Evolutionary conservation across 257 asterid genomes (phyloP), one percentile per base, ranked within the genome.

Genomic region (Primulina tabacum): DNA sequence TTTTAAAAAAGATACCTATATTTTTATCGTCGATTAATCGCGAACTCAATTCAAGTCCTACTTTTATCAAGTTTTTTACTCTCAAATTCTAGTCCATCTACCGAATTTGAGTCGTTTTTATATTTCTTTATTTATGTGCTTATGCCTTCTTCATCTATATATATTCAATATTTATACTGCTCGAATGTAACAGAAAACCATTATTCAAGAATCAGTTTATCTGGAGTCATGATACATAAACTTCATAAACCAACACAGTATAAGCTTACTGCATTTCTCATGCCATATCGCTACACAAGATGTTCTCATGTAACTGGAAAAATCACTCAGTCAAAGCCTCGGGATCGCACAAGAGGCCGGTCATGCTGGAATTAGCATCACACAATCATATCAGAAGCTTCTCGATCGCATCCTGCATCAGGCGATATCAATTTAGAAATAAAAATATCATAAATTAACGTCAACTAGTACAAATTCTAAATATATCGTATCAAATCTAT

Each of bases 311-410:
- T 47, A 50, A 52, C 77, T 0, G 21, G 68, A 69, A 71, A 71
- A 52, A 78, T 64, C 60, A 71, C 64, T 64, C 80, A 81, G 85
- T 81, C 85, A 71, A 81, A 77, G 82, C 85, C 82, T 75, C 81
- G 55, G 47, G 62, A 64, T 57, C 62, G 63, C 50, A 50, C 65
- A 20, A 62, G 82, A 78, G 75, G 59, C 81, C 78, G 70, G 73
- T 80, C 84, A 80, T 53, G 73, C 79, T 76, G 84, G 76, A 56
- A 60, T 40, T 34, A 33, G 32, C 65, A 47, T 62, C 18, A 58
- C 38, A 6, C 7, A 5, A 72, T 80, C 76, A 80, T 69, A 80
- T 80, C 53, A 80, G 73, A 67, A 76, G 84, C 78, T 80, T 80
- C 81, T 80, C 84, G 52, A 80, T 80, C 2, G 79, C 84, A 73